These are phyloP conservation scores for Acacia melanoxylon DNA, from an alignment of 306 rosid species.

Conservation along the genomic window DNA sequence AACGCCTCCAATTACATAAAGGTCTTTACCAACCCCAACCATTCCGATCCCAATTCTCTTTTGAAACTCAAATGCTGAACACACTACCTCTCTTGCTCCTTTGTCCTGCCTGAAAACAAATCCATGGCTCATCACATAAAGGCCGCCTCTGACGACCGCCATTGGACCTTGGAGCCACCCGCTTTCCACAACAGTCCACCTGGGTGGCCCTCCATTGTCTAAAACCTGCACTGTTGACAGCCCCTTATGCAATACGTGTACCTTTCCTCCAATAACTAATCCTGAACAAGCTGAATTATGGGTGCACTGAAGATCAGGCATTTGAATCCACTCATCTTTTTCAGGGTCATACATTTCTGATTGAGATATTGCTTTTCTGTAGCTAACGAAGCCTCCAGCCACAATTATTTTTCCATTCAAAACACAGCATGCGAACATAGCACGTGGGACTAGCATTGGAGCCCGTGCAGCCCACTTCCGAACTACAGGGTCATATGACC, in stretches of 20 bases:
- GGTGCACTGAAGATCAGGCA: conserved; percentile 85
- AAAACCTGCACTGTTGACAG: conserved; percentile 81
- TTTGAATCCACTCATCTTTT: conserved; percentile 73
- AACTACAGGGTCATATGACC: conserved; percentile 90
- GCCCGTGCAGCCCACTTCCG: conserved; percentile 78
- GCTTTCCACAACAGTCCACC: conserved; percentile 79
- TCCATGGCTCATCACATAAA: conserved; percentile 87
- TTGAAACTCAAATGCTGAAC: conserved; percentile 75
- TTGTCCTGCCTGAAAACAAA: conserved; percentile 64
- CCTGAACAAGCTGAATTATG: conserved; percentile 96
- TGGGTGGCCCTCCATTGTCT: conserved; percentile 54
- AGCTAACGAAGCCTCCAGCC: conserved; percentile 96
- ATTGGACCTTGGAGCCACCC: conserved; percentile 92
- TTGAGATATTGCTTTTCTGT: conserved; percentile 87
- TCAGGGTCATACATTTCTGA: conserved; percentile 95
- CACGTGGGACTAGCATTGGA: conserved; percentile 90
- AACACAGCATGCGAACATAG: conserved; percentile 97
- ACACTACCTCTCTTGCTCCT: conserved; percentile 49
- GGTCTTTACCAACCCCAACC: conserved; percentile 68
- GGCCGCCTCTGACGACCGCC: conserved; percentile 73
- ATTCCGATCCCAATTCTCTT: conserved; percentile 87
- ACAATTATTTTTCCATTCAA: conserved; percentile 89
- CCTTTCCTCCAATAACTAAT: conserved; percentile 74
- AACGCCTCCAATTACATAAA: conserved; percentile 87
- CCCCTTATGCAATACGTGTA: conserved; percentile 93